A percentile compares a stretch with the other conserved stretches of the same genome.
phyloP scores from a whole-genome alignment of 495 filamentous ascomycete species.

The Glutinoglossum americanum region DNA sequence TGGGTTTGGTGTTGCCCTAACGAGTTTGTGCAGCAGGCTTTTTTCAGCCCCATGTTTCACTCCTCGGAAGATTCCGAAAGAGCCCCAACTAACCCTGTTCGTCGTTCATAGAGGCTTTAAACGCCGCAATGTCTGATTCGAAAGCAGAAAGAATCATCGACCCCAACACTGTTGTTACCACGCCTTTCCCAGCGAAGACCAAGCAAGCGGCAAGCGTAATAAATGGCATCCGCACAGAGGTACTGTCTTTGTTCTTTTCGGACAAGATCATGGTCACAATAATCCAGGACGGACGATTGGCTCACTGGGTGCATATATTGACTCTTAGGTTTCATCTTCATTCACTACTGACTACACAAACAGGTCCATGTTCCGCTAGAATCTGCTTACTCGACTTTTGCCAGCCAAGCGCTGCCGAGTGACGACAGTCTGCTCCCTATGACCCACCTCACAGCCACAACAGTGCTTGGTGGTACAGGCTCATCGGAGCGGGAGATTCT shows the following conservation, averaged over 20 bases:
- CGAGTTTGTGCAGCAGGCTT: neutral
- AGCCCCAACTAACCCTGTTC: too few species aligned
- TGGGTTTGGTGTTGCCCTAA: neutral
- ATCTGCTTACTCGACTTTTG: slow-evolving; percentile 34
- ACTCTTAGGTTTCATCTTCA: neutral
- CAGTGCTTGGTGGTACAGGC: slow-evolving; percentile 62
- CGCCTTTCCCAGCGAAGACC: slow-evolving; percentile 54
- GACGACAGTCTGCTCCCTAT: slow-evolving; percentile 46
- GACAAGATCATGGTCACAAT: slow-evolving; percentile 89
- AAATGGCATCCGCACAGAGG: slow-evolving; percentile 46
- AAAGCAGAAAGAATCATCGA: slow-evolving; percentile 1
- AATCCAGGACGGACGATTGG: slow-evolving; percentile 62
- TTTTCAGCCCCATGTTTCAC: neutral
- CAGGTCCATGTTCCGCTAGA: slow-evolving; percentile 79
- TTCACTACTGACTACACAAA: neutral
- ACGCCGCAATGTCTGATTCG: neutral
- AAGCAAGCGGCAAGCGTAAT: slow-evolving; percentile 43
- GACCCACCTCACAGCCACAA: slow-evolving; percentile 63
- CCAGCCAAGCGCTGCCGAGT: slow-evolving; percentile 30
- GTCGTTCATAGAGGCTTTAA: neutral
- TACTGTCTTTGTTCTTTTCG: slow-evolving; percentile 48
- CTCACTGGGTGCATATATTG: slow-evolving; percentile 57
- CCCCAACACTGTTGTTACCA: slow-evolving; percentile 10
- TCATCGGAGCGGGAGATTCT: slow-evolving; percentile 54
- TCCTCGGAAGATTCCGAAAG: neutral